Percentiles rank a stretch among this genome's conserved stretches.
phyloP scores from a whole-genome alignment of 345 rosid species.

The Eutrema japonicum region DNA sequence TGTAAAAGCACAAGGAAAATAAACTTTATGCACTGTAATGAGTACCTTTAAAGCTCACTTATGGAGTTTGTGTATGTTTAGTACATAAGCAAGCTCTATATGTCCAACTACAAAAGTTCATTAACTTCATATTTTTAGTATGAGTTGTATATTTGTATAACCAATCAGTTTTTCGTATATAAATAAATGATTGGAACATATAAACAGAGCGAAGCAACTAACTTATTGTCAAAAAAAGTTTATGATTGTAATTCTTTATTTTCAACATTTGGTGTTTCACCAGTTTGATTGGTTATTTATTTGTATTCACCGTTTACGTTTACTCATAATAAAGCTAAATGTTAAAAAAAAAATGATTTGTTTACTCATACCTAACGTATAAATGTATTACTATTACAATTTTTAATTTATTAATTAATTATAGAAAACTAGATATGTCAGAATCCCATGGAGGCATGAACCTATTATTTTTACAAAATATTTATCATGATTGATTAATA shows the following conservation, averaged over 20 bases:
- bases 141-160: not conserved
- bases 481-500: not conserved
- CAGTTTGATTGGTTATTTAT: too few relatives aligned
- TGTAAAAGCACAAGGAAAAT: not conserved
- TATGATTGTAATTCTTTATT: too few relatives aligned
- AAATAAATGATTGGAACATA: not conserved
- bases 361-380: not conserved
- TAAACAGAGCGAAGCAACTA: too few relatives aligned
- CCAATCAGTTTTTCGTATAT: not conserved
- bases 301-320: too few relatives aligned
- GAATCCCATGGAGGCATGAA: slow-evolving; percentile 15
- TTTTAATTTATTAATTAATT: not conserved
- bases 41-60: slow-evolving; percentile 43
- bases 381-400: not conserved
- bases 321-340: too few relatives aligned
- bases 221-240: too few relatives aligned
- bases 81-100: slow-evolving; percentile 24
- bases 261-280: too few relatives aligned
- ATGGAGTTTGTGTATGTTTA: slow-evolving; percentile 24
- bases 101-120: slow-evolving; percentile 16
- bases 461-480: not conserved
- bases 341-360: too few relatives aligned
- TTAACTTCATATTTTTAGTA: not conserved
- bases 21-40: slow-evolving; percentile 33
- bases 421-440: slow-evolving; percentile 1